phyloP scores from a whole-genome alignment of 1,284 basidiomycete genomes.

The Ceratobasidium sp. region DNA sequence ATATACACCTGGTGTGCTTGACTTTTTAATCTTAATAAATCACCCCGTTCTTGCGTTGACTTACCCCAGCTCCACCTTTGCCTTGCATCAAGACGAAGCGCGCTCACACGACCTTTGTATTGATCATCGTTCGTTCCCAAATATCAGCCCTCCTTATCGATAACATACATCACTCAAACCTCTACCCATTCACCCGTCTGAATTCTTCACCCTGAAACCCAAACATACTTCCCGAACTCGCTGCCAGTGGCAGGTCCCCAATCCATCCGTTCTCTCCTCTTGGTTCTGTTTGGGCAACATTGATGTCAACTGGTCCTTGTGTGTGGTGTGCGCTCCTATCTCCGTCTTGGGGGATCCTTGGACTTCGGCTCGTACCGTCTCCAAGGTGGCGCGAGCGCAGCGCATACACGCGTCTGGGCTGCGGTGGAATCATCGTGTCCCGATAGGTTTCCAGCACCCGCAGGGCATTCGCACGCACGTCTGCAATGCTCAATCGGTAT shows the following conservation, averaged over 20 bases:
- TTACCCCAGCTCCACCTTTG: neutral
- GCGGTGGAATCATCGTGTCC: constrained; percentile 32
- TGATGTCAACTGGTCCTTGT: too few species aligned
- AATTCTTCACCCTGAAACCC: constrained; percentile 17
- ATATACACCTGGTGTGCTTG: constrained; percentile 43
- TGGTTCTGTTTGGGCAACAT: too few species aligned
- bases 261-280: neutral
- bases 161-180: constrained; percentile 5
- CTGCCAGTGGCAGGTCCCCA: constrained; percentile 13
- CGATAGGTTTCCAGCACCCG: constrained; percentile 49
- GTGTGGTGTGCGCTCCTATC: neutral
- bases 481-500: constrained; percentile 70
- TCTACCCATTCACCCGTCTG: neutral
- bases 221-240: constrained; percentile 37
- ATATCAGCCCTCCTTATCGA: neutral
- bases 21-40: constrained; percentile 43
- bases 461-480: constrained; percentile 61
- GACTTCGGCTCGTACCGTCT: constrained; percentile 40
- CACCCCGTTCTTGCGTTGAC: neutral
- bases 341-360: constrained; percentile 18
- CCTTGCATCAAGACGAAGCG: neutral
- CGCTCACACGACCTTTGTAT: neutral
- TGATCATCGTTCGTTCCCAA: neutral
- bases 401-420: constrained; percentile 40
- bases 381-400: constrained; percentile 24